Evolutionary conservation across 805 yeast genomes (phyloP).

Genomic region (Candida palmyrensis): DNA sequence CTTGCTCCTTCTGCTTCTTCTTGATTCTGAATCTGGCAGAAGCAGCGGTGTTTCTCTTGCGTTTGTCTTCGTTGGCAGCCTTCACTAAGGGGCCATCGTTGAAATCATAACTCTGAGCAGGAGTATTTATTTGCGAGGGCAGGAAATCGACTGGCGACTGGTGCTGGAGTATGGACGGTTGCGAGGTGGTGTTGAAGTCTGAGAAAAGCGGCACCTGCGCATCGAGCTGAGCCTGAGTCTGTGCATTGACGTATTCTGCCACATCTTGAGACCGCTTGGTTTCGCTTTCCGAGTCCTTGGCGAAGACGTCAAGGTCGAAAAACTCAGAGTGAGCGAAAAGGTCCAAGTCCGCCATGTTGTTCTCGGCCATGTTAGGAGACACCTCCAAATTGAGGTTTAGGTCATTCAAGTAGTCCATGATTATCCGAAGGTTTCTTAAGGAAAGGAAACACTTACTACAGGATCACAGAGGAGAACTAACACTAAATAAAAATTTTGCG

Average conservation of each 20-base stretch:
- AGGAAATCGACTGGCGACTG: not conserved
- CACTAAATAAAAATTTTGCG: too few relatives aligned
- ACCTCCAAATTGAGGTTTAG: conserved; percentile 33
- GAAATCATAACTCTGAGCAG: too few relatives aligned
- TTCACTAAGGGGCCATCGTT: too few relatives aligned
- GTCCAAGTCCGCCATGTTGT: conserved; percentile 28
- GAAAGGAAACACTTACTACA: too few relatives aligned
- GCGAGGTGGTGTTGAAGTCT: conserved; percentile 4
- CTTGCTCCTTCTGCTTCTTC: conserved; percentile 89
- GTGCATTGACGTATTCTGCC: conserved; percentile 8
- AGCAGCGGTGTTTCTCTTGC: conserved; percentile 89
- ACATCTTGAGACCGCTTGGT: too few relatives aligned
- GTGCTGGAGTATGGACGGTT: conserved; percentile 2
- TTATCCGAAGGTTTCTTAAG: too few relatives aligned
- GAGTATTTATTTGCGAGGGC: not conserved
- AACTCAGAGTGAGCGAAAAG: conserved; percentile 36
- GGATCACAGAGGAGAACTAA: too few relatives aligned
- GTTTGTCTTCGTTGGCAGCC: conserved; percentile 59
- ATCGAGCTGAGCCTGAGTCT: conserved; percentile 2
- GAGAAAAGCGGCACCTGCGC: conserved; percentile 1
- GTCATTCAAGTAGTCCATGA: conserved; percentile 35
- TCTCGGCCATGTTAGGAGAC: conserved; percentile 14
- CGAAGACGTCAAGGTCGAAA: conserved; percentile 32
- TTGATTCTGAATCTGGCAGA: conserved; percentile 89
- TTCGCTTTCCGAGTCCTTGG: conserved; percentile 10